Conservation (phyloP, 768 basidiomycete genomes). For the Lactifluus subvellereus region DNA sequence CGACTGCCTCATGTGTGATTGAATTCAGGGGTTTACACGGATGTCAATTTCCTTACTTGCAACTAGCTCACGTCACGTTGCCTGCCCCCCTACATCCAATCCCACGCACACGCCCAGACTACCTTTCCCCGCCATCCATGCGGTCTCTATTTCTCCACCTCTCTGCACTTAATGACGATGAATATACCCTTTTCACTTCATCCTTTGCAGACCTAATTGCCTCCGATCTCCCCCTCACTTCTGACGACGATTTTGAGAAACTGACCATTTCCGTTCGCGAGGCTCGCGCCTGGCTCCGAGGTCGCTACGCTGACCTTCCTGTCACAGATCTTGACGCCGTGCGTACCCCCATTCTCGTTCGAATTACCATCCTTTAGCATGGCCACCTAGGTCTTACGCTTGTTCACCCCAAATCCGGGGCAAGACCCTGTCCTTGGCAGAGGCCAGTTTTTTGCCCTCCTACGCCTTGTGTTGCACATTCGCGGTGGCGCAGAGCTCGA, state of each 20-base stretch:
- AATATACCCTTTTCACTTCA: conserved; percentile 62
- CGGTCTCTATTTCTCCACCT: conserved; percentile 62
- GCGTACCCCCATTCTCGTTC: conserved; percentile 26
- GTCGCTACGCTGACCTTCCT: conserved; percentile 54
- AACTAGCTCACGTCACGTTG: neutral
- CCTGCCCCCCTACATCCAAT: too few relatives aligned
- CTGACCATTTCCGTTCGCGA: conserved; percentile 56
- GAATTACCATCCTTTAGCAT: neutral
- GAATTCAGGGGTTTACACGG: too few relatives aligned
- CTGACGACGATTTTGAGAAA: conserved; percentile 50
- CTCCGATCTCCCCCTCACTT: conserved; percentile 21
- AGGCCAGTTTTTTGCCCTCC: conserved; percentile 71
- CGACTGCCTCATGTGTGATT: too few relatives aligned
- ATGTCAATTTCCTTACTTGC: neutral
- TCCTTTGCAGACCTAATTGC: conserved; percentile 42
- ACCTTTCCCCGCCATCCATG: conserved; percentile 25
- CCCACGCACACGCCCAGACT: too few relatives aligned
- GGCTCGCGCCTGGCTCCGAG: conserved; percentile 68
- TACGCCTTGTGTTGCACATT: conserved; percentile 61
- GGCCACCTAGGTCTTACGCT: conserved; percentile 49
- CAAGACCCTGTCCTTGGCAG: conserved; percentile 51
- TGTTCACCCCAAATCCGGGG: conserved; percentile 54
- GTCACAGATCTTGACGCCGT: conserved; percentile 55
- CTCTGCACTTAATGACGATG: conserved; percentile 69
- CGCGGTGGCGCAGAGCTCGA: conserved; percentile 56